A percentile compares a stretch with the other conserved stretches of the same genome.
Conservation (phyloP, 306 rosid species). For the Pyrus pyrifolia region DNA sequence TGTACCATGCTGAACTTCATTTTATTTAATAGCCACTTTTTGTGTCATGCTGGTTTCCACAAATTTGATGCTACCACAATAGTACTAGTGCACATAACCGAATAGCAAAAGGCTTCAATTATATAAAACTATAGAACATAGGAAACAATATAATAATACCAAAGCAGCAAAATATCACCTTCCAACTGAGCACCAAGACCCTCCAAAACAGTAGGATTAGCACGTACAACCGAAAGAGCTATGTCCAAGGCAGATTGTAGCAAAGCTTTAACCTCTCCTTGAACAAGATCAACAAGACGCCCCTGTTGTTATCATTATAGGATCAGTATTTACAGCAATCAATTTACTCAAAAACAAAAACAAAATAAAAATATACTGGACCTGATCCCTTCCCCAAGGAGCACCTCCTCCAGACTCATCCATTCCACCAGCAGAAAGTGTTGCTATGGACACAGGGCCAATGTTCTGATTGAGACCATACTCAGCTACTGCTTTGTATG, state of each 20-base stretch:
- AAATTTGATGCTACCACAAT: neutral
- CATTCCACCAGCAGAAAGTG: conserved; percentile 78
- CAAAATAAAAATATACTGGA: conserved; percentile 22
- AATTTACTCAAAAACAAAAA: neutral
- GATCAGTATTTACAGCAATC: conserved; percentile 30
- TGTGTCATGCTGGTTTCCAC: neutral
- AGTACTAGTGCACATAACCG: neutral
- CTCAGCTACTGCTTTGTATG: conserved; percentile 97
- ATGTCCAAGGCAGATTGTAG: conserved; percentile 81
- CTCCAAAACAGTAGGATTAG: conserved; percentile 85
- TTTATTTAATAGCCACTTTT: neutral
- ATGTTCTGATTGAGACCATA: conserved; percentile 87
- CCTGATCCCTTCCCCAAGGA: conserved; percentile 98
- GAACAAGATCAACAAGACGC: conserved; percentile 88
- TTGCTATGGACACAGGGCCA: conserved; percentile 86
- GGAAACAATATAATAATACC: neutral
- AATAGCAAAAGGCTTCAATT: neutral
- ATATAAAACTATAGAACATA: neutral
- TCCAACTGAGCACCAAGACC: conserved; percentile 93
- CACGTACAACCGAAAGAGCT: conserved; percentile 84
- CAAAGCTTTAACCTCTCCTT: conserved; percentile 77
- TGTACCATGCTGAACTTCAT: neutral
- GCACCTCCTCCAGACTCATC: conserved; percentile 76
- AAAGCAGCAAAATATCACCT: conserved; percentile 34
- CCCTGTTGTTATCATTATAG: conserved; percentile 52